Conservation (phyloP, 345 rosid genomes). For the Bruguiera parviflora region DNA sequence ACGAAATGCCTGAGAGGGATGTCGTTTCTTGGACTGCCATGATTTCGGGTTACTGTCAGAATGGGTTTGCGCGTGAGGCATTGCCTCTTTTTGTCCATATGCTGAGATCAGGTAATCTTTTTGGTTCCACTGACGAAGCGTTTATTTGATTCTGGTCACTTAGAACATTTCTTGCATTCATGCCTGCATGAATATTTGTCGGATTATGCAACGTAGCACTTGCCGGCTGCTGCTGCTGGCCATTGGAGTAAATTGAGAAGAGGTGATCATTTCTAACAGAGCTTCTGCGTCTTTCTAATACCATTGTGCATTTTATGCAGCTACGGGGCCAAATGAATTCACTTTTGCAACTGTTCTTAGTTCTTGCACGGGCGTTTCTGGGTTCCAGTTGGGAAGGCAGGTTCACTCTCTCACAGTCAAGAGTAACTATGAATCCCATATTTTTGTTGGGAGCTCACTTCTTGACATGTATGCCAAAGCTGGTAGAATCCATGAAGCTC, state of each 20-base stretch:
- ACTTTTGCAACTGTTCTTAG: conserved; percentile 71
- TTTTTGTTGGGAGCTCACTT: conserved; percentile 88
- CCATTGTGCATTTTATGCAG: conserved; percentile 34
- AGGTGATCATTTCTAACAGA: background rate
- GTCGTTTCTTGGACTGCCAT: conserved; percentile 93
- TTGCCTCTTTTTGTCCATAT: conserved; percentile 56
- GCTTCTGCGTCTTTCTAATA: conserved; percentile 17
- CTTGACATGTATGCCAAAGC: conserved; percentile 96
- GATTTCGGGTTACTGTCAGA: conserved; percentile 84
- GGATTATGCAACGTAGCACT: too few relatives aligned
- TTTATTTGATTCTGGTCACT: background rate
- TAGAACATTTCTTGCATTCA: too few relatives aligned
- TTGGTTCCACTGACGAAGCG: too few relatives aligned
- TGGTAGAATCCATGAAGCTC: conserved; percentile 74
- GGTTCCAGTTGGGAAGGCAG: conserved; percentile 63
- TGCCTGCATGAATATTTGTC: too few relatives aligned
- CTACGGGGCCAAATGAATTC: conserved; percentile 66
- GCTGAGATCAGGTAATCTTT: conserved; percentile 59
- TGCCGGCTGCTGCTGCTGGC: background rate
- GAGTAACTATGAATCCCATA: conserved; percentile 51
- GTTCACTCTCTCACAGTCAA: conserved; percentile 64
- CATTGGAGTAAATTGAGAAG: background rate
- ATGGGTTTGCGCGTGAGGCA: conserved; percentile 51
- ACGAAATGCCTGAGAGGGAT: conserved; percentile 72
- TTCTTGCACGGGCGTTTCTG: conserved; percentile 52